A percentile compares a stretch with the other conserved stretches of the same genome.
Conservation (phyloP, 2,329 filamentous ascomycete species). For the Alternaria hordeiaustralica region DNA sequence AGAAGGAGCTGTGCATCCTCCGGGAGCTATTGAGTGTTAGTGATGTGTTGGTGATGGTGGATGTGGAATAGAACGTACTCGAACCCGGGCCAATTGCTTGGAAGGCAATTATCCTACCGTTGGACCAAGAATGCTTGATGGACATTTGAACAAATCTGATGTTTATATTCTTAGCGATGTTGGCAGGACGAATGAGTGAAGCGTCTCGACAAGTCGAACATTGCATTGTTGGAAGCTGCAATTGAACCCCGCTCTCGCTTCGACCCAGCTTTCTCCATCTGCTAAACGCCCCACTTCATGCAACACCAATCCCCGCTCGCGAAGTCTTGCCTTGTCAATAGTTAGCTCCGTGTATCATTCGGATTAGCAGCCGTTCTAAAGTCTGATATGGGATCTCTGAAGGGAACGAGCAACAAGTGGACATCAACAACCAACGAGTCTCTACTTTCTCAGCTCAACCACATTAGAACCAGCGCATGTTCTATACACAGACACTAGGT, state of each 20-base stretch:
- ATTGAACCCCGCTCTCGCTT: background rate
- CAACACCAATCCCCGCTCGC: background rate
- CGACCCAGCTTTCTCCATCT: background rate
- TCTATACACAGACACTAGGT: background rate
- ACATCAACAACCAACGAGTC: background rate
- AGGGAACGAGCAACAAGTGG: background rate
- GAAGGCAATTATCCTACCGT: constrained; percentile 33
- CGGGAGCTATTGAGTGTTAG: constrained; percentile 9
- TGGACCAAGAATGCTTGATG: constrained; percentile 25
- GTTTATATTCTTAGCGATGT: background rate
- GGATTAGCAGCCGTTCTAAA: background rate
- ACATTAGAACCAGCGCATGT: background rate
- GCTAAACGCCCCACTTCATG: background rate
- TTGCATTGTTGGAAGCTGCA: background rate
- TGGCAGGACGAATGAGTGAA: background rate
- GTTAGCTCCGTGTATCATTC: background rate
- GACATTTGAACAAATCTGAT: background rate
- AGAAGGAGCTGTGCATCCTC: constrained; percentile 28
- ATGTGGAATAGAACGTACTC: constrained; percentile 1
- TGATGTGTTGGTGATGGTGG: background rate
- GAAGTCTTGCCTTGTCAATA: background rate
- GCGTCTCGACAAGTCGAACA: background rate
- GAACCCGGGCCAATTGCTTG: constrained; percentile 32
- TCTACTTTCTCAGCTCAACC: background rate
- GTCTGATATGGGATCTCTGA: background rate